Evolutionary conservation across 805 yeast genomes (phyloP).

Genomic region (Wickerhamia fluorescens): DNA sequence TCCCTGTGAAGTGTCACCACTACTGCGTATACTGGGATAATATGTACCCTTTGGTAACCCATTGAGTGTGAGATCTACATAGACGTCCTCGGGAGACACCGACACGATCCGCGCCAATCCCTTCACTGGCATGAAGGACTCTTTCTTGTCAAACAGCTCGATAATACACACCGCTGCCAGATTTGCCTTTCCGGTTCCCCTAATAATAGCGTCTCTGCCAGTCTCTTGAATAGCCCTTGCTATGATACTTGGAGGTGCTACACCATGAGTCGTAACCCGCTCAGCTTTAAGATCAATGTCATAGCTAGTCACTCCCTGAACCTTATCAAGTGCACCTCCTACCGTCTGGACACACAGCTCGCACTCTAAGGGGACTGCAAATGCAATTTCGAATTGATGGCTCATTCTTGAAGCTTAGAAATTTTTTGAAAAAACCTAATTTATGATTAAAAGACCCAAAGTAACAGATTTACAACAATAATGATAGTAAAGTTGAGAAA

Average conservation of each 20-base stretch:
- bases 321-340: conserved; percentile 40
- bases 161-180: conserved; percentile 88
- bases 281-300: conserved; percentile 54
- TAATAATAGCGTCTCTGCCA: conserved; percentile 84
- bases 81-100: conserved; percentile 43
- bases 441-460: no score
- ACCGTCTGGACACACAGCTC: conserved; percentile 62
- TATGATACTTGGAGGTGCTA: conserved; percentile 68
- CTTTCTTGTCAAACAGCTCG: conserved; percentile 56
- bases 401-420: no score
- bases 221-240: conserved; percentile 60
- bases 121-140: conserved; percentile 53
- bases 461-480: no score
- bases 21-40: conserved; percentile 57
- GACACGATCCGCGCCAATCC: conserved; percentile 85
- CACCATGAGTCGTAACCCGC: conserved; percentile 61
- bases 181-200: conserved; percentile 85
- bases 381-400: conserved; percentile 58
- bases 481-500: no score
- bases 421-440: no score
- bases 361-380: conserved; percentile 83
- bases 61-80: conserved; percentile 73
- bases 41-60: conserved; percentile 64
- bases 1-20: conserved; percentile 75
- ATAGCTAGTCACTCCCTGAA: conserved; percentile 45